Evolutionary conservation across 2,329 filamentous ascomycete genomes (phyloP), one percentile per base, ranked within the genome.

Genomic region (Cercospora brassicicola): DNA sequence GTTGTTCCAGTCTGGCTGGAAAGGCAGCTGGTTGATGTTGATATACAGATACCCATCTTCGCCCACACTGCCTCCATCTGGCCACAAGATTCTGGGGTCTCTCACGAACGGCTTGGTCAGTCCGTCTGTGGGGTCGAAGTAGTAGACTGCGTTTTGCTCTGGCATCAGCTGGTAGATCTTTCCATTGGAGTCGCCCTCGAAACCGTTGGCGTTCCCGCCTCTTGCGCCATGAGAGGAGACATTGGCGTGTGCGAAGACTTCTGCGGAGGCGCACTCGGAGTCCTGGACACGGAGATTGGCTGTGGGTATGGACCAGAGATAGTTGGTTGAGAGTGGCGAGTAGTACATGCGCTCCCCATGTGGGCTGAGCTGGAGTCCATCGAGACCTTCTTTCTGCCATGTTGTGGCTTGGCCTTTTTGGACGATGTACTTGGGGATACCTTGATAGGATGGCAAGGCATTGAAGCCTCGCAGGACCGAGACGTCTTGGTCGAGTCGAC

Each of bases 21-120:
- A 83, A 1, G 80, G 81, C 66, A 85, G 68, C 73, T 85, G 83
- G 69, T 85, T 84, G 69, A 84, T 82, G 63, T 83, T 84, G 66
- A 84, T 73, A 68, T 85, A 84, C 13, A 85, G 72, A 60, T 82
- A 85, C 2, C 79, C 81, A 73, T 84, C 82, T 33, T 75, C 79
- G 0, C 78, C 81, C 15, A 81, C 73, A 57, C 79, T 80, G 15
- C 79, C 79, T 53, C 79, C 80, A 70, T 84, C 81, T 0, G 79
- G 79, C 82, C 80, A 84, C 11, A 84, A 67, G 18, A 82, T 82
- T 26, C 82, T 73, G 11, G 81, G 81, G 65, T 84, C 82, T 23
- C 80, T 71, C 1, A 83, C 74, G 65, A 80, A 83, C 0, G 75
- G 76, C 4, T 77, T 71, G 2, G 79, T 79, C 72, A 80, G 71